phyloP scores from a whole-genome alignment of 331 rosid genomes.

The Acacia concinna region DNA sequence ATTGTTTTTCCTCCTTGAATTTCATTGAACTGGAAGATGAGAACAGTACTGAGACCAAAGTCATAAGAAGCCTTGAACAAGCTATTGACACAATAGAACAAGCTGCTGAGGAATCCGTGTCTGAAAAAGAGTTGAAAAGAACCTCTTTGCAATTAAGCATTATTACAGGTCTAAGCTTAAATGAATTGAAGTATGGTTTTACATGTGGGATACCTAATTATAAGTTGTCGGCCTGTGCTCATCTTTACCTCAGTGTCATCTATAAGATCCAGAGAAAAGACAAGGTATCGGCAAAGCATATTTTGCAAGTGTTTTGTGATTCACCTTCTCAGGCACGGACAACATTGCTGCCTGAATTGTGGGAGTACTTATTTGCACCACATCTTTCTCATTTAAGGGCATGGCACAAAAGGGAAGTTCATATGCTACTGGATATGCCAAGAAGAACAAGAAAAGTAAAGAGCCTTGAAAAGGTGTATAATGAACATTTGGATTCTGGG shows the following conservation, averaged over 20 bases:
- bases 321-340: constrained; percentile 70
- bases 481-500: constrained; percentile 68
- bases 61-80: constrained; percentile 62
- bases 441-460: constrained; percentile 46
- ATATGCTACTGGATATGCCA: constrained; percentile 41
- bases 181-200: constrained; percentile 47
- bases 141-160: constrained; percentile 62
- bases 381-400: constrained; percentile 62
- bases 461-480: constrained; percentile 54
- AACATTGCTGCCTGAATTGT: constrained; percentile 62
- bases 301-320: constrained; percentile 76
- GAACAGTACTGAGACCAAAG: constrained; percentile 46
- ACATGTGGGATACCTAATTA: constrained; percentile 64
- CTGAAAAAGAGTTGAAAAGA: constrained; percentile 52
- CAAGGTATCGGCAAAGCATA: constrained; percentile 71
- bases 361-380: constrained; percentile 75
- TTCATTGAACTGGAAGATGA: constrained; percentile 44
- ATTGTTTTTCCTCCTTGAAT: constrained; percentile 54
- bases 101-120: constrained; percentile 46
- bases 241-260: constrained; percentile 77
- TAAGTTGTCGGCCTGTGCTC: constrained; percentile 79
- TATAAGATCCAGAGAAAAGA: constrained; percentile 62
- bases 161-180: constrained; percentile 62
- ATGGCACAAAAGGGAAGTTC: constrained; percentile 63
- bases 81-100: constrained; percentile 68